Percentiles rank a stretch among this genome's conserved stretches.
phyloP scores from a whole-genome alignment of 2,329 filamentous ascomycete species.

The Fusarium sp. region DNA sequence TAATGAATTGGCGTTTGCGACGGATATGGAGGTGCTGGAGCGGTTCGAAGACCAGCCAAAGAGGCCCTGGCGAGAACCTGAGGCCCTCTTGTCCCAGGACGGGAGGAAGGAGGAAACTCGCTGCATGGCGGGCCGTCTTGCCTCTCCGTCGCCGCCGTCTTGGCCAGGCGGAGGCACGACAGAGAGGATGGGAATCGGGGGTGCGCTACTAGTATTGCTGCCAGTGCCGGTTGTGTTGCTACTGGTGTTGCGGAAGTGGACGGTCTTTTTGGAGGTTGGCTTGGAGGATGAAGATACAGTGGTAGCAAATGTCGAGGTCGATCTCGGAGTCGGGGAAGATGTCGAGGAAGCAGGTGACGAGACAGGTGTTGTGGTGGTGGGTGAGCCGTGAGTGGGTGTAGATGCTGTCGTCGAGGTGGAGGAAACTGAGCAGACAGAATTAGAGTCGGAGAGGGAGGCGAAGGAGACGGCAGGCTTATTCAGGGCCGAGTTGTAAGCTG shows the following conservation, averaged over 20 bases:
- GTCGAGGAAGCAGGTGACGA: slow-evolving; percentile 35
- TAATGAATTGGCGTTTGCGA: slow-evolving; percentile 36
- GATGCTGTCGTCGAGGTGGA: slow-evolving; percentile 33
- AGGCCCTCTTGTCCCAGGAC: slow-evolving; percentile 59
- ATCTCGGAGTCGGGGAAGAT: slow-evolving; percentile 37
- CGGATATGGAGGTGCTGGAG: slow-evolving; percentile 56
- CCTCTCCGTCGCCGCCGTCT: slow-evolving; percentile 51
- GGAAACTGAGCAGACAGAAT: slow-evolving; percentile 34
- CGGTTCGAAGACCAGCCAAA: slow-evolving; percentile 59
- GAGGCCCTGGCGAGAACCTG: slow-evolving; percentile 48
- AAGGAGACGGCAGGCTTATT: slow-evolving; percentile 39
- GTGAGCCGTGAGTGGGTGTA: slow-evolving; percentile 31
- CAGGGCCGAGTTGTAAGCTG: slow-evolving; percentile 36
- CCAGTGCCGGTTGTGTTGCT: slow-evolving; percentile 24
- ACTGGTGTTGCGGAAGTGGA: slow-evolving; percentile 27
- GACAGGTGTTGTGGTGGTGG: slow-evolving; percentile 31
- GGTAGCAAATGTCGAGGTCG: slow-evolving; percentile 32
- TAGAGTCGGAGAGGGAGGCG: slow-evolving; percentile 34
- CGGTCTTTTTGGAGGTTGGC: slow-evolving; percentile 26
- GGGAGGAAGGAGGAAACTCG: slow-evolving; percentile 58
- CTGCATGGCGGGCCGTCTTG: slow-evolving; percentile 54
- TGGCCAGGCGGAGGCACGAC: slow-evolving; percentile 48
- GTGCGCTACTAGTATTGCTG: slow-evolving; percentile 49
- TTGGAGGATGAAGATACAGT: slow-evolving; percentile 19
- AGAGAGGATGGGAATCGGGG: slow-evolving; percentile 43